phyloP scores from a whole-genome alignment of 2,329 filamentous ascomycete genomes.

The Nothomitra cinnamomea region DNA sequence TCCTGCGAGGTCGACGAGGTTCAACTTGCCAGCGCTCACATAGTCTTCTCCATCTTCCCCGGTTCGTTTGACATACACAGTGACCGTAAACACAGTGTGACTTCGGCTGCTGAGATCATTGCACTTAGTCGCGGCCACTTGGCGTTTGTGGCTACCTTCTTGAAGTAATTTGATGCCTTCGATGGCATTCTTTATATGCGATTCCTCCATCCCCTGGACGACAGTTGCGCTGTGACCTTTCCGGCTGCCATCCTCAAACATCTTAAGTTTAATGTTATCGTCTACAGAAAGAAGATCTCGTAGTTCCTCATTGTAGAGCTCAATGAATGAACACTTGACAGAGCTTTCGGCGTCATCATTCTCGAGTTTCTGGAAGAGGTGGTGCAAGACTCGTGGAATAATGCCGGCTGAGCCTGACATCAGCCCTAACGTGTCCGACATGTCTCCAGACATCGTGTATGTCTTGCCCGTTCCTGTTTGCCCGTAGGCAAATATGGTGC shows the following conservation, averaged over 20 bases:
- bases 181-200: conserved; percentile 68
- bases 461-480: conserved; percentile 98
- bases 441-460: conserved; percentile 98
- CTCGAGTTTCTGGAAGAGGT: conserved; percentile 73
- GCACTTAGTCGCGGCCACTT: conserved; percentile 99
- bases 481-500: conserved; percentile 96
- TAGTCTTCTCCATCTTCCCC: conserved; percentile 77
- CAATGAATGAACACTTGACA: conserved; percentile 96
- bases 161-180: conserved; percentile 82
- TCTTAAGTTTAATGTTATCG: conserved; percentile 75
- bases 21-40: conserved; percentile 81
- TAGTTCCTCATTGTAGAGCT: conserved; percentile 94
- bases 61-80: conserved; percentile 69
- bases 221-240: conserved; percentile 73
- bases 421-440: conserved; percentile 71
- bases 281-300: conserved; percentile 74
- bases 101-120: conserved; percentile 94
- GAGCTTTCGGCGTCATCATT: conserved; percentile 63
- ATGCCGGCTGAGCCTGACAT: conserved; percentile 87
- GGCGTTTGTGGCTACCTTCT: conserved; percentile 77
- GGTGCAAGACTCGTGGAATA: conserved; percentile 77
- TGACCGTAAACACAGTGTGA: conserved; percentile 95
- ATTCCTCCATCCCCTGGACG: conserved; percentile 96
- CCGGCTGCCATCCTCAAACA: conserved; percentile 78
- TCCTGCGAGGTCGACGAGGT: conserved; percentile 88